Base-by-base conservation (phyloP, 495 filamentous ascomycete species). In the Echria macrotheca region DNA sequence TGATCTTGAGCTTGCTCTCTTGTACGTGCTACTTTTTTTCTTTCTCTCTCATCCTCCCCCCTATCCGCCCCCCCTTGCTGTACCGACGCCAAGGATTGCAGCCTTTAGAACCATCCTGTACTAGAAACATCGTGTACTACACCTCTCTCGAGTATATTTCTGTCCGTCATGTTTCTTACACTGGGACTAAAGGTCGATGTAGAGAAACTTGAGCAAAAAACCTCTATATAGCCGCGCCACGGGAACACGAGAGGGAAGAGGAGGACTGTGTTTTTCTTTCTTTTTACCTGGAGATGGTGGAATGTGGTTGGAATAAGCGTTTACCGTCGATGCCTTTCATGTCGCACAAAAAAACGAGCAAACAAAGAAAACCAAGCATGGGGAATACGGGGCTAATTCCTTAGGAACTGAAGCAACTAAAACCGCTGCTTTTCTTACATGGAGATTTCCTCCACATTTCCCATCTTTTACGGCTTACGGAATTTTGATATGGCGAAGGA, bases 1-100 rank as follows among this genome's bases (percentile, higher is more conserved):
- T 66, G 90, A 95, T 75, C 71, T 95, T 52, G 87, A 85, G 28
- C 63, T 96, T 51, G 86, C 85, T 49, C 75, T 96, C 59, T 76
- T 96, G 89, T 91, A 72, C 75, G 85, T 69, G 33, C 44, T 23
- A n/a, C 52, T 26, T 28, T 32, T 41, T 35, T 49, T 32, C 42
- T n/a, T 24, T 44, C 33, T 3, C 22, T 35, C 24, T 37, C 33
- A 54, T 56, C 21, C 40, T 11, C 28, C 29, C 21, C 8, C 25
- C 11, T 24, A 12, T 35, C 53, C 33, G 25, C 46, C 25, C 33
- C 26, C 28, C 19, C 35, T 31, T 21, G 33, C 37, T 55, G 47
- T 62, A 35, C 51, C 50, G 47, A 49, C 56, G 38, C 53, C 14
- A 39, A 21, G 33, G 33, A 32, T 29, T 36, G 44, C 51, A 53